Evolutionary conservation across 345 rosid genomes (phyloP).

Genomic region (Bruguiera parviflora): DNA sequence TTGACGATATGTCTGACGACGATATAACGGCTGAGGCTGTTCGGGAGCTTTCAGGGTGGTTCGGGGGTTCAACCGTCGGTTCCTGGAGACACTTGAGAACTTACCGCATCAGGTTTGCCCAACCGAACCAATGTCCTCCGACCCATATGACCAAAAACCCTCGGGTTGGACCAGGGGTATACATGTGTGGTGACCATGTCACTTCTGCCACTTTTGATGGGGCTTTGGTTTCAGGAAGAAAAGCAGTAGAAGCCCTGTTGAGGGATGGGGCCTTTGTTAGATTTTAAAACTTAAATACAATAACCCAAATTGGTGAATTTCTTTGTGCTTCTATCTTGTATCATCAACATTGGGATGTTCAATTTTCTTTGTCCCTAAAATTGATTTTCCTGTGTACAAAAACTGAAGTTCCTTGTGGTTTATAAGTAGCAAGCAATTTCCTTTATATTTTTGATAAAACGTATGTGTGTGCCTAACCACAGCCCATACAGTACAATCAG

Average conservation of each 20-base stretch:
- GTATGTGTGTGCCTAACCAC: no score
- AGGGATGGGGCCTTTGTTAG: slow-evolving; percentile 23
- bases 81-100: slow-evolving; percentile 78
- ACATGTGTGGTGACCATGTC: slow-evolving; percentile 69
- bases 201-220: slow-evolving; percentile 89
- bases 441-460: no score
- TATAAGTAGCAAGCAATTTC: no score
- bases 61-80: slow-evolving; percentile 42
- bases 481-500: no score
- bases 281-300: not conserved
- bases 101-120: slow-evolving; percentile 65
- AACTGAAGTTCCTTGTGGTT: no score
- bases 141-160: slow-evolving; percentile 61
- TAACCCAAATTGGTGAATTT: no score
- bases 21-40: slow-evolving; percentile 47
- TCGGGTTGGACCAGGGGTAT: slow-evolving; percentile 40
- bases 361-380: no score
- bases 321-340: no score
- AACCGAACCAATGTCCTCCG: slow-evolving; percentile 83
- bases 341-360: no score
- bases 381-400: no score
- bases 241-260: slow-evolving; percentile 71
- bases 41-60: slow-evolving; percentile 70
- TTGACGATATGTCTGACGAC: slow-evolving; percentile 47
- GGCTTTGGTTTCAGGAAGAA: slow-evolving; percentile 79